These are phyloP conservation scores for Forsythia viridissima DNA, from an alignment of 257 asterid genomes.

Conservation along the genomic window DNA sequence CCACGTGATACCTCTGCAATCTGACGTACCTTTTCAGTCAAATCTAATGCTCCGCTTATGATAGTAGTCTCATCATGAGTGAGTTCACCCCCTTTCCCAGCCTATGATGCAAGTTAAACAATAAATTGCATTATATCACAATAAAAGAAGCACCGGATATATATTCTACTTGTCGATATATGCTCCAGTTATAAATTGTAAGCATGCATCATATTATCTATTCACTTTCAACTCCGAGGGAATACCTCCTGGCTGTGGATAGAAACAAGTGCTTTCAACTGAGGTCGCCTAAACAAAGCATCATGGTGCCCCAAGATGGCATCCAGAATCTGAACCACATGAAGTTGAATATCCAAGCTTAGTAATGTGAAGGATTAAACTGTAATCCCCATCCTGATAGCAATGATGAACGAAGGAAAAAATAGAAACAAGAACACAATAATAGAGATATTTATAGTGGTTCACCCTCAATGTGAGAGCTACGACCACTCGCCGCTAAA, in stretches of 20 bases:
- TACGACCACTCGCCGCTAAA: background rate
- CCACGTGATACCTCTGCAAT: conserved; percentile 3
- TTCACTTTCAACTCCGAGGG: conserved; percentile 17
- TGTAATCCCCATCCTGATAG: background rate
- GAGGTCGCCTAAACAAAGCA: conserved; percentile 89
- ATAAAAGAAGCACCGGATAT: background rate
- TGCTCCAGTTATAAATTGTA: background rate
- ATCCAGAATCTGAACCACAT: conserved; percentile 62
- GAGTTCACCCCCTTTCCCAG: conserved; percentile 98
- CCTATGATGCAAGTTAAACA: conserved; percentile 45
- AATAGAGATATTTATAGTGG: background rate
- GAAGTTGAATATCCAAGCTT: background rate
- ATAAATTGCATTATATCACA: background rate
- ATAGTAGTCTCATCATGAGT: conserved; percentile 92
- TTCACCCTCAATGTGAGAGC: background rate
- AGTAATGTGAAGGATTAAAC: background rate
- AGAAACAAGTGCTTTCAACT: conserved; percentile 92
- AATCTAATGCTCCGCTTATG: conserved; percentile 94
- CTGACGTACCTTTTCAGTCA: conserved; percentile 79
- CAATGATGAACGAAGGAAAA: background rate
- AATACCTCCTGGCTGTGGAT: conserved; percentile 91
- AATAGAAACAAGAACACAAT: background rate
- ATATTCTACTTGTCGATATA: background rate
- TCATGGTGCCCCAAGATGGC: conserved; percentile 81
- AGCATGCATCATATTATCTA: background rate